phyloP scores from a whole-genome alignment of 768 basidiomycete species.

The Mycena epipterygia region DNA sequence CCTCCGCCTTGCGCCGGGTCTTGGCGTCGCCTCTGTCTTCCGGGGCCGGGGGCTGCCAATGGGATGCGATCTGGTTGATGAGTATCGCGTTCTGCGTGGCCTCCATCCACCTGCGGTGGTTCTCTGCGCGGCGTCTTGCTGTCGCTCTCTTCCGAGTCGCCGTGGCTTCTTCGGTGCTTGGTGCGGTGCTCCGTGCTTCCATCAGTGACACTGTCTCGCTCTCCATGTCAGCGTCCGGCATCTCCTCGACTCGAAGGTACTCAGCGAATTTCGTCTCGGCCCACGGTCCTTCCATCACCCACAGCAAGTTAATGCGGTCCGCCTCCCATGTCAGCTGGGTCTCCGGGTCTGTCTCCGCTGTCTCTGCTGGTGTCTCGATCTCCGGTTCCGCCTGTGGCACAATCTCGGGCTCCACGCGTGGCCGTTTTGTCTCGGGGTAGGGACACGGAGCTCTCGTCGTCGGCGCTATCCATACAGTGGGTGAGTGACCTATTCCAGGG shows the following conservation, averaged over 20 bases:
- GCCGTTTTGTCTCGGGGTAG: not conserved
- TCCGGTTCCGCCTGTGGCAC: too few species aligned
- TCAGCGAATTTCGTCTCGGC: not conserved
- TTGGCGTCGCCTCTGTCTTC: not conserved
- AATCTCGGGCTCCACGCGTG: too few species aligned
- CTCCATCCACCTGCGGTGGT: not conserved
- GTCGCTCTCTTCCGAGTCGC: not conserved
- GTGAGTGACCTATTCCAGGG: not conserved
- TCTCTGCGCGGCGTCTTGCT: not conserved
- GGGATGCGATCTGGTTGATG: conserved; percentile 2
- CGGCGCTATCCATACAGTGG: not conserved
- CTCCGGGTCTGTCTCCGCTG: not conserved
- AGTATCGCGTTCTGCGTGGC: not conserved
- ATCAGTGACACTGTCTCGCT: too few species aligned
- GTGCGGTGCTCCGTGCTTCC: too few species aligned
- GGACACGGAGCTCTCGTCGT: not conserved
- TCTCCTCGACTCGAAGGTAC: not conserved
- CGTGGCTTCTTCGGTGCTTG: not conserved
- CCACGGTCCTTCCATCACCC: not conserved
- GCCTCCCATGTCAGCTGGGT: not conserved
- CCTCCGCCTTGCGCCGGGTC: not conserved
- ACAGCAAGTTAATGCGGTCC: not conserved
- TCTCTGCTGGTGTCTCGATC: too few species aligned
- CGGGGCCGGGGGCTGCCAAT: not conserved
- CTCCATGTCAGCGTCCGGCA: too few species aligned